phyloP scores from a whole-genome alignment of 1,284 basidiomycete species.

The Afroboletus lepidellus region DNA sequence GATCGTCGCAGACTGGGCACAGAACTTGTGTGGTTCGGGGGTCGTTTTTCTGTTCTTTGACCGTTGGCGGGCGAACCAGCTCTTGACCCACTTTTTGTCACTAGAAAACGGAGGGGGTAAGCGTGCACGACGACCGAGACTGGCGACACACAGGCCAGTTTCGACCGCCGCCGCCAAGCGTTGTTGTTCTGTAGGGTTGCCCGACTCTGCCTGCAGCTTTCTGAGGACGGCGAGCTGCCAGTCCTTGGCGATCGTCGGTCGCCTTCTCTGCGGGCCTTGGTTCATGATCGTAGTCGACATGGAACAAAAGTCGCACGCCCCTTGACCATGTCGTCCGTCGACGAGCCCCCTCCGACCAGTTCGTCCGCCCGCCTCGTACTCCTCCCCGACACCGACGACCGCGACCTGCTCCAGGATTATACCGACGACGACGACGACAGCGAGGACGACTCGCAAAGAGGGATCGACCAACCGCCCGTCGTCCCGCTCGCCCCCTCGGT shows the following conservation, averaged over 20 bases:
- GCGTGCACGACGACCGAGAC: conserved; percentile 2
- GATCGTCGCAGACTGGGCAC: not conserved
- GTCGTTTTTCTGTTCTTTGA: conserved; percentile 17
- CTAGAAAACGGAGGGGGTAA: conserved; percentile 12
- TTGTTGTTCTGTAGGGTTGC: conserved; percentile 25
- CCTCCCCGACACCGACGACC: conserved; percentile 49
- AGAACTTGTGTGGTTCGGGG: not conserved
- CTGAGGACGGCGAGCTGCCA: conserved; percentile 34
- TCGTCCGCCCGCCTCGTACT: conserved; percentile 58
- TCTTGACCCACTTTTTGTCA: conserved; percentile 30
- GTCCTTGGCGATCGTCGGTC: conserved; percentile 22
- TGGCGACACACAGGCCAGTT: conserved; percentile 33
- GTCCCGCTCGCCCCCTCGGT: conserved; percentile 54
- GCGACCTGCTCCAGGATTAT: conserved; percentile 47
- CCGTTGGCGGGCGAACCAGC: conserved; percentile 33
- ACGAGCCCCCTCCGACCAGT: conserved; percentile 6
- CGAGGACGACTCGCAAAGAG: conserved; percentile 35
- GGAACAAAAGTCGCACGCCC: conserved; percentile 24
- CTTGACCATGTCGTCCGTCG: conserved; percentile 21
- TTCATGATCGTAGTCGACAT: not conserved
- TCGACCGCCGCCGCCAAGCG: conserved; percentile 23
- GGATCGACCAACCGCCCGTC: conserved; percentile 44
- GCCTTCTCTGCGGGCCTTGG: conserved; percentile 5
- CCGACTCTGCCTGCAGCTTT: conserved; percentile 22
- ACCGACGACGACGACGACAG: conserved; percentile 47